Conservation (phyloP, 176 grass and related monocot genomes). For the Bothriochloa decipiens region DNA sequence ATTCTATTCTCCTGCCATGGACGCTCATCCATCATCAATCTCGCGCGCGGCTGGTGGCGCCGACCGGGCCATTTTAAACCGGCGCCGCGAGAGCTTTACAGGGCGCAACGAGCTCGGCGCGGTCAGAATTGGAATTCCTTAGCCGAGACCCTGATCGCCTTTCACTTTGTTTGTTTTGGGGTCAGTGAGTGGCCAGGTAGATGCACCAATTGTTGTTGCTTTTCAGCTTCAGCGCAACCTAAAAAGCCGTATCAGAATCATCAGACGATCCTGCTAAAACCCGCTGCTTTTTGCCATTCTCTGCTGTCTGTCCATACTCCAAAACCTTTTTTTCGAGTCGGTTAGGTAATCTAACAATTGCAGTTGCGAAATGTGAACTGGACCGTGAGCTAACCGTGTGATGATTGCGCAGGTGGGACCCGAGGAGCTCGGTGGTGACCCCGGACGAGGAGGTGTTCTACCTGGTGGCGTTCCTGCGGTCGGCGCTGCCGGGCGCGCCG, state of each 20-base stretch:
- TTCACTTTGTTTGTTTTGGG: not conserved
- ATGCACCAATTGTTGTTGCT: constrained; percentile 9
- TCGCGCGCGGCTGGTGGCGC: constrained; percentile 20
- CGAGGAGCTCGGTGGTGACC: constrained; percentile 74
- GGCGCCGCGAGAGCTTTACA: constrained; percentile 31
- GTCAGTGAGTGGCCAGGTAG: constrained; percentile 28
- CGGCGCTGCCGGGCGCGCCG: constrained; percentile 58
- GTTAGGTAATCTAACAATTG: not conserved
- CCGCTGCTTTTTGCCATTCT: not conserved
- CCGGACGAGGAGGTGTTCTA: constrained; percentile 95
- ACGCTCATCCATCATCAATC: not conserved
- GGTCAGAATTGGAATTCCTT: not conserved
- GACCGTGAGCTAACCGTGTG: not conserved
- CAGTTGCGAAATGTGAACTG: not conserved
- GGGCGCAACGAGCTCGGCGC: not conserved
- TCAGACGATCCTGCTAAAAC: constrained; percentile 10
- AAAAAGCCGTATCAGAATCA: constrained; percentile 34
- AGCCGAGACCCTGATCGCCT: not conserved
- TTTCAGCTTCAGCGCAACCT: constrained; percentile 24
- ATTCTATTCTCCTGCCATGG: constrained; percentile 13
- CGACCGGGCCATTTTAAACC: constrained; percentile 39
- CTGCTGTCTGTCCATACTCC: not conserved
- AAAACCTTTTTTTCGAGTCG: not conserved
- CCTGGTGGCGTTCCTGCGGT: constrained; percentile 88
- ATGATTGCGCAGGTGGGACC: constrained; percentile 65